These are phyloP conservation scores for Ceratocystis smalleyi DNA, from an alignment of 2,329 filamentous ascomycete genomes.

Conservation along the genomic window DNA sequence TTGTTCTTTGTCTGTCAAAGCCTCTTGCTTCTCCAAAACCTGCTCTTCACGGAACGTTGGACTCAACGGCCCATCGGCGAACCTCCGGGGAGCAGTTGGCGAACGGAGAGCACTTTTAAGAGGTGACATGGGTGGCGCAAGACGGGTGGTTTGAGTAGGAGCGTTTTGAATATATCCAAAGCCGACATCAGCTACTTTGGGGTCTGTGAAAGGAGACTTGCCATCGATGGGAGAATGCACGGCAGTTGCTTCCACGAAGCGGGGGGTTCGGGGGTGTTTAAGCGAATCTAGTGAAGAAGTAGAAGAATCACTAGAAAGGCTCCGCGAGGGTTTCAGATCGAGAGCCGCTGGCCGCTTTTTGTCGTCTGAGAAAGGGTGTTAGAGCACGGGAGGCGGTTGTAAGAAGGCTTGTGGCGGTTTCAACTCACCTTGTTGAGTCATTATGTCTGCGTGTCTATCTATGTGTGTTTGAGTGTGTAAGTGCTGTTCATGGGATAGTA, in stretches of 20 bases:
- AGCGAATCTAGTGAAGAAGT: constrained; percentile 39
- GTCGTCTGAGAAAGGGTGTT: constrained; percentile 29
- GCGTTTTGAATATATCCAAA: constrained; percentile 73
- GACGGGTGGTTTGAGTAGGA: constrained; percentile 28
- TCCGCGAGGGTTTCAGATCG: constrained; percentile 34
- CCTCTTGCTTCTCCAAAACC: constrained; percentile 69
- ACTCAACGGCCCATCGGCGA: constrained; percentile 60
- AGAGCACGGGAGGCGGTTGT: constrained; percentile 16
- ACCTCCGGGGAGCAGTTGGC: constrained; percentile 60
- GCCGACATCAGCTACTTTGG: constrained; percentile 65
- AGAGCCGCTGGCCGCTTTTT: constrained; percentile 42
- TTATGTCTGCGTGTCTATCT: constrained; percentile 17
- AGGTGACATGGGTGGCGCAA: constrained; percentile 55
- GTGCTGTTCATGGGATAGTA: background rate
- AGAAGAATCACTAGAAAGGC: constrained; percentile 34
- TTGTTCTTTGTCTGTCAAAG: constrained; percentile 69
- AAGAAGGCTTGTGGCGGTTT: background rate
- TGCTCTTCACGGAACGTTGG: constrained; percentile 86
- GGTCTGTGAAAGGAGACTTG: constrained; percentile 43
- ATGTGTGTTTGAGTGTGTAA: no score
- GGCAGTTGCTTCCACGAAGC: constrained; percentile 67
- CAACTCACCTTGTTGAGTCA: constrained; percentile 29
- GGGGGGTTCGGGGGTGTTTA: constrained; percentile 57
- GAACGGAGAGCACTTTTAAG: constrained; percentile 83
- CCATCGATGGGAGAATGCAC: constrained; percentile 61